Conservation (phyloP, 805 yeast species). For the Zygoascus tannicola region DNA sequence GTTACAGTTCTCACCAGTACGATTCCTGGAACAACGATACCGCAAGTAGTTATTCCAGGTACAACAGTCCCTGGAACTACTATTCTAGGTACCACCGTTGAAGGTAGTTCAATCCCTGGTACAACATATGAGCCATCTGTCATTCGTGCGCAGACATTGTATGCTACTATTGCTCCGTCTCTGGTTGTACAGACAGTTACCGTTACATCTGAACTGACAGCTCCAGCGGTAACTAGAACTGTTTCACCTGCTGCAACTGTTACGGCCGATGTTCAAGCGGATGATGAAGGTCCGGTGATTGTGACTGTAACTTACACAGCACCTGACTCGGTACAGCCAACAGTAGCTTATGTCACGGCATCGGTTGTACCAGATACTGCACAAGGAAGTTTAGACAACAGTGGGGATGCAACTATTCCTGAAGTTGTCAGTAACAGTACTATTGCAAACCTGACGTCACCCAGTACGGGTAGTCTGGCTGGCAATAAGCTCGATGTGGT, state of each 20-base stretch:
- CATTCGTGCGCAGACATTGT: slow-evolving; percentile 6
- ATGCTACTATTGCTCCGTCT: slow-evolving; percentile 7
- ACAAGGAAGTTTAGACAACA: not conserved
- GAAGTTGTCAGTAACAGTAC: not conserved
- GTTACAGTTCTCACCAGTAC: slow-evolving; percentile 9
- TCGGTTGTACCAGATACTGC: not conserved
- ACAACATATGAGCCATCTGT: slow-evolving; percentile 10
- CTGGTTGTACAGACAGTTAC: slow-evolving; percentile 10
- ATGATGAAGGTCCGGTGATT: slow-evolving; percentile 2
- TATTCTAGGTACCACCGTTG: slow-evolving; percentile 2
- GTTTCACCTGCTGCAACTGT: slow-evolving; percentile 13
- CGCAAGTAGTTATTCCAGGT: slow-evolving; percentile 10
- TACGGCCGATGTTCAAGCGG: slow-evolving; percentile 7
- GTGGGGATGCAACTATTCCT: not conserved
- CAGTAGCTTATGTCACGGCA: not conserved
- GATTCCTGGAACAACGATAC: slow-evolving; percentile 13
- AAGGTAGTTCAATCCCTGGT: not conserved
- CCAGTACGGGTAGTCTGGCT: slow-evolving; percentile 2
- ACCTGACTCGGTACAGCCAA: not conserved
- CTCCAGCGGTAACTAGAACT: slow-evolving; percentile 10
- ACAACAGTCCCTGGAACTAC: slow-evolving; percentile 6
- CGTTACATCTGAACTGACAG: slow-evolving; percentile 1
- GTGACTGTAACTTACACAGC: not conserved
- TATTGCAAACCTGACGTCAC: not conserved
- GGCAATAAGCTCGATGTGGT: not conserved